phyloP scores from a whole-genome alignment of 805 yeast genomes.

The Lachancea thermotolerans region DNA sequence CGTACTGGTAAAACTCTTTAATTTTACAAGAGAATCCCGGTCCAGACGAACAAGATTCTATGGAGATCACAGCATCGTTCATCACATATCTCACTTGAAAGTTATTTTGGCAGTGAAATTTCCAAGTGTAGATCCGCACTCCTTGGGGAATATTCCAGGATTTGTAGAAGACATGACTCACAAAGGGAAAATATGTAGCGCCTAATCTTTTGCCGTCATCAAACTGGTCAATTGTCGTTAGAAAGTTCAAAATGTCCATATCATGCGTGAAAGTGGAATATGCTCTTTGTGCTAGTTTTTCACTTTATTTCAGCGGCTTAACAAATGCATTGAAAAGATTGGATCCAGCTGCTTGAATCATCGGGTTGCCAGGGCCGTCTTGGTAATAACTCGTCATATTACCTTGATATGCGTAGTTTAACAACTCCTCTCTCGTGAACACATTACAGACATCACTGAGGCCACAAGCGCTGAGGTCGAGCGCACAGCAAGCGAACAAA shows the following conservation, averaged over 20 bases:
- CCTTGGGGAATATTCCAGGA: slow-evolving; percentile 53
- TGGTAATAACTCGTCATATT: slow-evolving; percentile 57
- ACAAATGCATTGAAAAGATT: slow-evolving; percentile 49
- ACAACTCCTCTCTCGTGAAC: slow-evolving; percentile 62
- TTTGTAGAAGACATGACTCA: slow-evolving; percentile 39
- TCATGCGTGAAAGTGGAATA: slow-evolving; percentile 75
- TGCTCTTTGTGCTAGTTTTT: slow-evolving; percentile 45
- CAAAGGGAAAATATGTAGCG: slow-evolving; percentile 38
- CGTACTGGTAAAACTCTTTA: slow-evolving; percentile 29
- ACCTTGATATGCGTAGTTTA: slow-evolving; percentile 51
- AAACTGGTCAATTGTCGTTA: slow-evolving; percentile 57
- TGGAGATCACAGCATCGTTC: slow-evolving; percentile 51
- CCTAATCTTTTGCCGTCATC: slow-evolving; percentile 36
- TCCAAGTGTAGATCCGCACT: slow-evolving; percentile 45
- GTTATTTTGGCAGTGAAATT: slow-evolving; percentile 36
- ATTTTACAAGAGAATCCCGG: slow-evolving; percentile 47
- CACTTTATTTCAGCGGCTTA: slow-evolving; percentile 42
- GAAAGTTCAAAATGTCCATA: slow-evolving; percentile 52
- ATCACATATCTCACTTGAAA: slow-evolving; percentile 43
- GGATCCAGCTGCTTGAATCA: slow-evolving; percentile 54
- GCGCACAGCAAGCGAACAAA: slow-evolving; percentile 63
- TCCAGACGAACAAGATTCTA: slow-evolving; percentile 42
- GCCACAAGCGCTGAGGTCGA: slow-evolving; percentile 66
- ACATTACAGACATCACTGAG: slow-evolving; percentile 58
- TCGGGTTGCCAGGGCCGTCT: slow-evolving; percentile 56